Evolutionary conservation across 495 filamentous ascomycete species (phyloP), one percentile per base, ranked within the genome.

Genomic region (Hypoxylon subgilvum): DNA sequence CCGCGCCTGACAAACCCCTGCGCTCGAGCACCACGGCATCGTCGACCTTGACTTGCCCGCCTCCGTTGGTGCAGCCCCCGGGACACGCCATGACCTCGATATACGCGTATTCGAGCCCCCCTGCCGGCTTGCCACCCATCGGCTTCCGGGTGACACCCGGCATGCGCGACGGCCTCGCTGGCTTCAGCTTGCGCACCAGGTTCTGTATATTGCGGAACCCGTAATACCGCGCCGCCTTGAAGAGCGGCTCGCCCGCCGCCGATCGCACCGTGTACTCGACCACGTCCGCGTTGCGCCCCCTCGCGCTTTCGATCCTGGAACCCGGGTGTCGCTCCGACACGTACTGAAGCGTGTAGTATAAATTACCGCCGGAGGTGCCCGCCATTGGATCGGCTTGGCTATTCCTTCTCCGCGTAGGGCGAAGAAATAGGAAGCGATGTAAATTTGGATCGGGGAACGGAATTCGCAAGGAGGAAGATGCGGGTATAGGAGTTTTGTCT

Each of bases 51-150:
- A 98, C 87, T 77, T 98, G 94, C 0, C 94, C 94, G 17, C 94
- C 94, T 0, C 94, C 94, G 67, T 97, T 98, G 41, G 94, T 98
- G 71, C 94, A 98, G 1, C 94, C 94, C 7, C 95, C 94, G 0
- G 94, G 94, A 73, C 94, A 98, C 21, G 94, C 94, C 94, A 98
- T 98, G 27, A 98, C 95, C 68, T 98, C 94, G 8, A 98, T 90
- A 73, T 96, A 97, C 17, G 85, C 84, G 66, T 90, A 92, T 9
- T 94, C 89, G 4, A 80, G 70, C 10, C 75, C n/a, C n/a, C n/a
- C 74, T 2, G 64, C 48, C 9, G 72, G 36, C 52, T 75, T 76
- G 6, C 71, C 69, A 6, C 71, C 70, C 56, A 76, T 63, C 54
- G 80, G 70, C 62, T 74, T 76, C 63, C 84, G 70, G 16, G 79